Conservation (phyloP, 2,329 filamentous ascomycete species). For the Chrysoporthe puriensis region DNA sequence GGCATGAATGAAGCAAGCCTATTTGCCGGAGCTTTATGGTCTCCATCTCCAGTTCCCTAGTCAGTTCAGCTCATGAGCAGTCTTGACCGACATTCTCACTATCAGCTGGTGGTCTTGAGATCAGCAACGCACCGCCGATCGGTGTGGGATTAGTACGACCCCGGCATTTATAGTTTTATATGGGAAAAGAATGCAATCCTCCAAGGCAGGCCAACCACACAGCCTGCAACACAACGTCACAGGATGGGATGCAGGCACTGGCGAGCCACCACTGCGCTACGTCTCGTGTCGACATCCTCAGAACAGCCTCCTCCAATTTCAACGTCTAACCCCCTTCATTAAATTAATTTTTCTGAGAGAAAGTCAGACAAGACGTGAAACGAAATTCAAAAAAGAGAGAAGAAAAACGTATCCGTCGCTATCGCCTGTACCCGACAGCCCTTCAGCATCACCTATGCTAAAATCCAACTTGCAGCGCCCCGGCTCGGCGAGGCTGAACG, state of each 20-base stretch:
- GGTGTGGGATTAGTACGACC: not conserved
- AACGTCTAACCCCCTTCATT: not conserved
- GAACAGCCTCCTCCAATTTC: not conserved
- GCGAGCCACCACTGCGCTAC: not conserved
- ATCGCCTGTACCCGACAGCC: not conserved
- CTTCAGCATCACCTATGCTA: not conserved
- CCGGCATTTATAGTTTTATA: not conserved
- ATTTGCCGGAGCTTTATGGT: slow-evolving; percentile 4
- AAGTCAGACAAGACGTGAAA: too few species aligned
- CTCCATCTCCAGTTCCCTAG: too few species aligned
- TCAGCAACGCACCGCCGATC: not conserved
- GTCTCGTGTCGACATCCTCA: not conserved
- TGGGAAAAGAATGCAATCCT: not conserved
- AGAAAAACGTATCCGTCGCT: not conserved
- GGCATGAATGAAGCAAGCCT: slow-evolving; percentile 4
- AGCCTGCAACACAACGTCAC: not conserved
- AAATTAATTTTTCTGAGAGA: too few species aligned
- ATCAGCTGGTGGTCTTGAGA: not conserved
- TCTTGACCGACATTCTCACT: not conserved
- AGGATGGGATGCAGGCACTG: not conserved
- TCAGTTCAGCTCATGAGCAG: not conserved
- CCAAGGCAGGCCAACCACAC: not conserved
- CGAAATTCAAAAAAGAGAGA: too few species aligned
- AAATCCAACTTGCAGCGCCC: not conserved
- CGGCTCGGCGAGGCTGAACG: too few species aligned